phyloP scores from a whole-genome alignment of 805 yeast genomes.

The Yarrowia phangngaensis region DNA sequence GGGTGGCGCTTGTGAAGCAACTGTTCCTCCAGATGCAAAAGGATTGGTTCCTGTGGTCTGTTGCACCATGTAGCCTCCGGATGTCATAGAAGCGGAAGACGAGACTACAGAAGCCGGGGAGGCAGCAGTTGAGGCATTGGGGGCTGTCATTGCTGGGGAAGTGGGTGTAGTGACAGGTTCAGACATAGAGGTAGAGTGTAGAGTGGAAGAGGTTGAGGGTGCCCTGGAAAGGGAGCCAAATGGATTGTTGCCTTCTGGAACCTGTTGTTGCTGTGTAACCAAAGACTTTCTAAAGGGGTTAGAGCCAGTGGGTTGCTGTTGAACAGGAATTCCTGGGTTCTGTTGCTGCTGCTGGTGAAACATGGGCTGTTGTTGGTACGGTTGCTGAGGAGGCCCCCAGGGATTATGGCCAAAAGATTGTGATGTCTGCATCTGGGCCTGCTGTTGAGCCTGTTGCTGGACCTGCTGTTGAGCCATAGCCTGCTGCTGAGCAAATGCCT shows the following conservation, averaged over 20 bases:
- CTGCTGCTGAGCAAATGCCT: too few relatives aligned
- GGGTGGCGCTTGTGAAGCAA: constrained; percentile 14
- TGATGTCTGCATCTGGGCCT: constrained; percentile 29
- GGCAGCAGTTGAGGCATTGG: constrained; percentile 30
- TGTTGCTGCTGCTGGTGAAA: constrained; percentile 14
- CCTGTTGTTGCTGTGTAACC: constrained; percentile 8
- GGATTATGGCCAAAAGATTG: constrained; percentile 28
- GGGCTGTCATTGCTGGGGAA: constrained; percentile 35
- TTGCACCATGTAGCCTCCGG: constrained; percentile 30
- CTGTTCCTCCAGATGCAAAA: constrained; percentile 35
- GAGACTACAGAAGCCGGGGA: constrained; percentile 22
- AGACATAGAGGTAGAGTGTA: constrained; percentile 27
- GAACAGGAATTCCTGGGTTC: constrained; percentile 1
- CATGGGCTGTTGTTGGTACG: constrained; percentile 30
- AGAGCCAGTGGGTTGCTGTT: constrained; percentile 27
- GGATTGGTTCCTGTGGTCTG: constrained; percentile 46
- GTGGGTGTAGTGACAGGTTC: constrained; percentile 28
- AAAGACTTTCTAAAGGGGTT: constrained; percentile 32
- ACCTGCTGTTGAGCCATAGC: constrained; percentile 34
- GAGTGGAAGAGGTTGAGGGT: constrained; percentile 30
- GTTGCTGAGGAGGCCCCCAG: constrained; percentile 28
- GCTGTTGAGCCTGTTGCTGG: constrained; percentile 31
- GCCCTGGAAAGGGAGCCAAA: constrained; percentile 34
- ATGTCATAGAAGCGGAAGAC: constrained; percentile 26
- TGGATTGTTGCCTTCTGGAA: constrained; percentile 21